phyloP scores from a whole-genome alignment of 208 protist genomes.

The Vickermania ingenoplastis region DNA sequence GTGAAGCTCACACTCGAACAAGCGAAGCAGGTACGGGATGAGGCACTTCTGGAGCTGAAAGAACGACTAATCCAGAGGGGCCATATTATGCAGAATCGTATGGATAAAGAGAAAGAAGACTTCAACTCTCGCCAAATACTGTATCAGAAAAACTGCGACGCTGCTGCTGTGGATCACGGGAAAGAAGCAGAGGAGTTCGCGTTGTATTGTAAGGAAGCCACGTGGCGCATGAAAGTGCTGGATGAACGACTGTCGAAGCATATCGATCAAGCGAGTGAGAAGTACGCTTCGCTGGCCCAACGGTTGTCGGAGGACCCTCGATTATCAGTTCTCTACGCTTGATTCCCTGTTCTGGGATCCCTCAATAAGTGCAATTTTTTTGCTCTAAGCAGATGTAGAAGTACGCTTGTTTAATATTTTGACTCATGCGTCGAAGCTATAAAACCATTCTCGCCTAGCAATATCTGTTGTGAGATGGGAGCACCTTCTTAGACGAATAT shows the following conservation, averaged over 20 bases:
- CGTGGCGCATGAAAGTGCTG: constrained; percentile 85
- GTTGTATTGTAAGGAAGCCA: constrained; percentile 83
- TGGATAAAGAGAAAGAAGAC: constrained; percentile 84
- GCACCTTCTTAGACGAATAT: too few relatives aligned
- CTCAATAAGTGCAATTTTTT: too few relatives aligned
- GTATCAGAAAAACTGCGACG: constrained; percentile 67
- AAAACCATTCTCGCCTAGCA: too few relatives aligned
- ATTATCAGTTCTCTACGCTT: constrained; percentile 46
- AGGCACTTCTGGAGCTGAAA: constrained; percentile 78
- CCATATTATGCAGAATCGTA: constrained; percentile 84
- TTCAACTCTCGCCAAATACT: constrained; percentile 56
- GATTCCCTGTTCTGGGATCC: neutral
- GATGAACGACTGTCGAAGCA: constrained; percentile 82
- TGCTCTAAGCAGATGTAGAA: too few relatives aligned
- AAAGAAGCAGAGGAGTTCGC: constrained; percentile 80
- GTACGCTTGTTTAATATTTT: too few relatives aligned
- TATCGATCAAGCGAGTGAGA: constrained; percentile 78
- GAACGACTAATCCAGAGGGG: constrained; percentile 85
- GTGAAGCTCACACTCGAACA: constrained; percentile 63
- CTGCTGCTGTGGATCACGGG: constrained; percentile 44
- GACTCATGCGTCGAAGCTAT: too few relatives aligned
- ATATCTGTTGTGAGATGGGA: too few relatives aligned
- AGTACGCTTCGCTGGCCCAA: constrained; percentile 73
- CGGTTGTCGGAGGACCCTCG: constrained; percentile 66
- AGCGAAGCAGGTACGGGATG: constrained; percentile 74